Evolutionary conservation across 768 basidiomycete genomes (phyloP).

Genomic region (Mycena galopus): DNA sequence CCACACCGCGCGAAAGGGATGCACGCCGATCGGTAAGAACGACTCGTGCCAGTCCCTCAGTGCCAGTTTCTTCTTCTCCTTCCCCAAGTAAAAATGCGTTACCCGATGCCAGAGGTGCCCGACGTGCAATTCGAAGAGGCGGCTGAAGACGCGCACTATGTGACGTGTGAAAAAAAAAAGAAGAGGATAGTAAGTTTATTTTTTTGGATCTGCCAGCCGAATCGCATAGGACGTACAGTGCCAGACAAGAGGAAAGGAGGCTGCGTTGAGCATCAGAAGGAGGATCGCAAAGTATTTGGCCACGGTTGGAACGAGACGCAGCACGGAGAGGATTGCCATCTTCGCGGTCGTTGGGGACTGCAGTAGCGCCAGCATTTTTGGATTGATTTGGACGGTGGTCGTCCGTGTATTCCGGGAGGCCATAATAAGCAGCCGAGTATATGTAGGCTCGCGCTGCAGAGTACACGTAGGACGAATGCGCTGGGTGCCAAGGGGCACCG

Average conservation of each 20-base stretch:
- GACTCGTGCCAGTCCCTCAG: conserved; percentile 12
- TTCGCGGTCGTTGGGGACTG: background rate
- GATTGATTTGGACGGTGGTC: background rate
- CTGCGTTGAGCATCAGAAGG: conserved; percentile 20
- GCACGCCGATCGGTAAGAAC: conserved; percentile 59
- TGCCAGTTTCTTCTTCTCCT: conserved; percentile 45
- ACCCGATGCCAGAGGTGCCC: conserved; percentile 13
- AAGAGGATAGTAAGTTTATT: background rate
- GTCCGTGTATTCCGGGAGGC: background rate
- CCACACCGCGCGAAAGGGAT: conserved; percentile 64
- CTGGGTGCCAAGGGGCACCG: background rate
- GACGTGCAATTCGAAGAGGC: conserved; percentile 8
- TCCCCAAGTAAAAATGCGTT: conserved; percentile 36
- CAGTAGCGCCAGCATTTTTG: background rate
- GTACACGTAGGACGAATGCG: background rate
- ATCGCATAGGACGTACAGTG: conserved; percentile 21
- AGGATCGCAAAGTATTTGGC: conserved; percentile 15
- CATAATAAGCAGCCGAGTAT: background rate
- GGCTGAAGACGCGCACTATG: conserved; percentile 16
- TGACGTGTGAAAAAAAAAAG: background rate
- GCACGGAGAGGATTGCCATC: background rate
- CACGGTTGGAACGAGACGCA: background rate
- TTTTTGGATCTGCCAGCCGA: background rate
- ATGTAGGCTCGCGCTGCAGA: background rate
- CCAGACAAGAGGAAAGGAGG: conserved; percentile 31